Conservation (phyloP, 2,329 filamentous ascomycete species). For the Metarhizium sp. region DNA sequence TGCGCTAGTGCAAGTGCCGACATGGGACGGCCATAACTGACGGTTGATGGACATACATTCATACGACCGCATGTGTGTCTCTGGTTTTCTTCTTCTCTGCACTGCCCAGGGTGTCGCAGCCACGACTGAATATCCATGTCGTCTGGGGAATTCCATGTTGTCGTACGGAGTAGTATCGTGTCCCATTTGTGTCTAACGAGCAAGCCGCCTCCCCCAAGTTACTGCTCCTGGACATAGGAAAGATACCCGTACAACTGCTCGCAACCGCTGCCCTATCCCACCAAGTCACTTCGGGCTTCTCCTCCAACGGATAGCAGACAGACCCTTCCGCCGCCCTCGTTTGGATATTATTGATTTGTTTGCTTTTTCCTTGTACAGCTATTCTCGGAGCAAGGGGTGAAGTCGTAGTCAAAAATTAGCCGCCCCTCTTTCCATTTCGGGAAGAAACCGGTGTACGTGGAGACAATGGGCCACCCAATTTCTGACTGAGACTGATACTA, state of each 20-base stretch:
- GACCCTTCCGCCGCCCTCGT: neutral
- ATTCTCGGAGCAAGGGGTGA: neutral
- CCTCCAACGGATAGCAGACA: neutral
- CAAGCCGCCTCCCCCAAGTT: neutral
- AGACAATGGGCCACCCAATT: conserved; percentile 1
- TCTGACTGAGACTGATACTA: conserved; percentile 1
- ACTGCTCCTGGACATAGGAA: too few species aligned
- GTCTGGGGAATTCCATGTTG: too few species aligned
- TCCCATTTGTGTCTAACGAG: neutral
- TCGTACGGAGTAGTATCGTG: neutral
- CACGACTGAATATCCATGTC: too few species aligned
- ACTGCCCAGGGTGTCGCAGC: too few species aligned
- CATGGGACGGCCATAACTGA: neutral
- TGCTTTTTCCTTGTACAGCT: neutral
- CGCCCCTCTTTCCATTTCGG: conserved; percentile 3
- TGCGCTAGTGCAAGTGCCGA: conserved; percentile 5
- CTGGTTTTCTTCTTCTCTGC: too few species aligned
- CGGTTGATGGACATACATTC: neutral
- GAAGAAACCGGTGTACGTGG: neutral
- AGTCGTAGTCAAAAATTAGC: neutral
- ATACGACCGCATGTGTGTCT: too few species aligned
- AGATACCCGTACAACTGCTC: too few species aligned
- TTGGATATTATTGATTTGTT: neutral
- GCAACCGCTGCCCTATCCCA: too few species aligned
- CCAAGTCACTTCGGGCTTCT: too few species aligned